phyloP scores from a whole-genome alignment of 2,329 filamentous ascomycete species.

The Calonectria pseudoturangicola region DNA sequence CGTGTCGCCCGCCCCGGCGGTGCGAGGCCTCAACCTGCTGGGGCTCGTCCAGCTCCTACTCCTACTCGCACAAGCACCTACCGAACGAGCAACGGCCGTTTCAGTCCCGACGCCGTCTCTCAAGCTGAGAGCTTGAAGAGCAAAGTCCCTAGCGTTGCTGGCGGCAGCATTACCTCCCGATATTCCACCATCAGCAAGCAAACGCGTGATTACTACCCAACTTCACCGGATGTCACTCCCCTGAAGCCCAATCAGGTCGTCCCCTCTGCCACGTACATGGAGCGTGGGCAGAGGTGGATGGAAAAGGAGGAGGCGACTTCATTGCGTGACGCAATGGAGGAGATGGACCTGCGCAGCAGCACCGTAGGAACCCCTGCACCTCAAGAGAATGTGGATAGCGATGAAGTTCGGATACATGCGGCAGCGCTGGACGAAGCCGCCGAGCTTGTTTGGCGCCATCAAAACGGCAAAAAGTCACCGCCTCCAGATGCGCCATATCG shows the following conservation, averaged over 20 bases:
- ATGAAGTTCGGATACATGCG: constrained; percentile 79
- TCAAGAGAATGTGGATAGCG: constrained; percentile 64
- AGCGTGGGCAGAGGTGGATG: constrained; percentile 85
- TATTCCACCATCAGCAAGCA: constrained; percentile 67
- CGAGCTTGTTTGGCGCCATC: constrained; percentile 86
- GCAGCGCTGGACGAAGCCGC: constrained; percentile 86
- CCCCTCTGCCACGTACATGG: constrained; percentile 81
- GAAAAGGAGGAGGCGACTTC: constrained; percentile 86
- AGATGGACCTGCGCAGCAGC: constrained; percentile 76
- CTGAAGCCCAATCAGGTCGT: constrained; percentile 77
- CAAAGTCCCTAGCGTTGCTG: constrained; percentile 63
- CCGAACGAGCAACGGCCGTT: constrained; percentile 54
- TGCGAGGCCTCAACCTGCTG: constrained; percentile 76
- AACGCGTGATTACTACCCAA: constrained; percentile 72
- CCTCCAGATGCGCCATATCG: constrained; percentile 78
- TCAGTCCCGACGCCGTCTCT: constrained; percentile 58
- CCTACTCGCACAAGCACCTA: constrained; percentile 57
- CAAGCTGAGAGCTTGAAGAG: constrained; percentile 56
- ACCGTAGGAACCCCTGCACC: constrained; percentile 50
- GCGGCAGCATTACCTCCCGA: constrained; percentile 69
- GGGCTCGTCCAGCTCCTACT: constrained; percentile 59
- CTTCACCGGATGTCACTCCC: constrained; percentile 61
- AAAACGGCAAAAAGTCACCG: constrained; percentile 72
- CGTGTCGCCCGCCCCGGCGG: constrained; percentile 81
- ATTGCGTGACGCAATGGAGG: constrained; percentile 82